Percentiles rank a stretch among this genome's conserved stretches.
These are phyloP conservation scores for Thelonectria discophora DNA, from an alignment of 2,329 filamentous ascomycete genomes.

Conservation along the genomic window DNA sequence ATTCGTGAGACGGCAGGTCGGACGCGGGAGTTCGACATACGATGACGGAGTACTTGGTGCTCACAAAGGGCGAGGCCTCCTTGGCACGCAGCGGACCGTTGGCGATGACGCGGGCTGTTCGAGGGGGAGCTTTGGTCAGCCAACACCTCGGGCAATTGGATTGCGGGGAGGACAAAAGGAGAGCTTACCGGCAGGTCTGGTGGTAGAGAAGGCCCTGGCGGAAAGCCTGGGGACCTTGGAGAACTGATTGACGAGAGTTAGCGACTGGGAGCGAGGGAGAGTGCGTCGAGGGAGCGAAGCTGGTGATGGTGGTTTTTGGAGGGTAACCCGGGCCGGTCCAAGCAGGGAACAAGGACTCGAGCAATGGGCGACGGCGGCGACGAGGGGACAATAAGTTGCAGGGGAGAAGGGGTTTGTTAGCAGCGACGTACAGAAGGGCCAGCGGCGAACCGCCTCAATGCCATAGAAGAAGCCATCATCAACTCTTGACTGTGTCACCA, in stretches of 20 bases:
- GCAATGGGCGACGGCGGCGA: conserved; percentile 12
- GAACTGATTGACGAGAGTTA: conserved; percentile 58
- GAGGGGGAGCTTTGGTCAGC: conserved; percentile 25
- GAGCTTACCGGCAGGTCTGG: conserved; percentile 76
- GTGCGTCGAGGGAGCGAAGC: conserved; percentile 21
- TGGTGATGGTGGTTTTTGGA: conserved; percentile 23
- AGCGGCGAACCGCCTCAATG: conserved; percentile 67
- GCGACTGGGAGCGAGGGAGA: conserved; percentile 23
- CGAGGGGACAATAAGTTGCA: conserved; percentile 1
- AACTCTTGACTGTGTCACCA: conserved; percentile 43
- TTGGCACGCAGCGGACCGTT: conserved; percentile 89
- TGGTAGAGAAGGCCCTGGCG: conserved; percentile 85
- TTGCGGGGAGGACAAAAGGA: conserved; percentile 22
- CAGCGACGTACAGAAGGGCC: conserved; percentile 64
- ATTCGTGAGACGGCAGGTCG: conserved; percentile 6
- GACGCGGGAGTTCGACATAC: conserved; percentile 60
- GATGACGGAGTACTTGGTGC: conserved; percentile 93
- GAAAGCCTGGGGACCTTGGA: conserved; percentile 70
- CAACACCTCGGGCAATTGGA: conserved; percentile 18
- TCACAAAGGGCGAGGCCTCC: conserved; percentile 88
- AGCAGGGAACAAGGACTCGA: conserved; percentile 3
- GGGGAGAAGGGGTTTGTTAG: not conserved
- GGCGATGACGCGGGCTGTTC: conserved; percentile 81
- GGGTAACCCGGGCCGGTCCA: conserved; percentile 19
- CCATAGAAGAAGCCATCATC: conserved; percentile 70